Evolutionary conservation across 345 rosid species (phyloP), one percentile per base, ranked within the genome.

Genomic region (Populus ilicifolia): DNA sequence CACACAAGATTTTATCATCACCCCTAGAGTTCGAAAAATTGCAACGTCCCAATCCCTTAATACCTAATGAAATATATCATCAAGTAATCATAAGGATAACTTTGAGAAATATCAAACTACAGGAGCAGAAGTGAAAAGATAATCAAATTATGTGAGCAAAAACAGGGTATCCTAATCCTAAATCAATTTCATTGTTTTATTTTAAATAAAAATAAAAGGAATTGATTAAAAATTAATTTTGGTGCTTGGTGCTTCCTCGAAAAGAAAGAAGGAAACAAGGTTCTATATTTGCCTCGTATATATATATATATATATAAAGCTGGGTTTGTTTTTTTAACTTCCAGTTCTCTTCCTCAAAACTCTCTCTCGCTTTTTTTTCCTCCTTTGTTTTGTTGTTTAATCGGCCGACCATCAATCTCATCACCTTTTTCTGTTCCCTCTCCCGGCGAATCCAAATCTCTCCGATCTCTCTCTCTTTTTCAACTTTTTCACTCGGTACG

Each of bases 321-420:
- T 10, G 64, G 29, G 64, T 59, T 56, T n/a, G 23, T n/a, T 59
- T 76, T 71, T 76, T 75, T 27, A 27, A 59, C 80, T 67, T 65
- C 3, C 77, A 75, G 59, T 36, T 75, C 48, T 72, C 82, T 79
- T 64, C 81, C 76, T 75, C 62, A 36, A 75, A 76, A 30, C 67
- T 73, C 81, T 73, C 72, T 69, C 17, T 44, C 43, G 36, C 20
- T 48, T 29, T 75, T 20, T 20, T 23, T 20, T 44, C 36, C 7
- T 36, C 44, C 56, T 41, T 62, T 39, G 20, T 17, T 54, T 52
- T 23, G 33, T 70, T 30, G 16, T 72, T 52, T 75, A 65, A 67
- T 71, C 75, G 84, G 84, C 87, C 80, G 86, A 88, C 84, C 87
- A 85, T 17, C 85, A 84, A 85, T 83, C 83, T 83, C 82, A 41